Evolutionary conservation across 2,329 filamentous ascomycete genomes (phyloP), one percentile per base, ranked within the genome.

Genomic region (Leptosphaerulina australis): DNA sequence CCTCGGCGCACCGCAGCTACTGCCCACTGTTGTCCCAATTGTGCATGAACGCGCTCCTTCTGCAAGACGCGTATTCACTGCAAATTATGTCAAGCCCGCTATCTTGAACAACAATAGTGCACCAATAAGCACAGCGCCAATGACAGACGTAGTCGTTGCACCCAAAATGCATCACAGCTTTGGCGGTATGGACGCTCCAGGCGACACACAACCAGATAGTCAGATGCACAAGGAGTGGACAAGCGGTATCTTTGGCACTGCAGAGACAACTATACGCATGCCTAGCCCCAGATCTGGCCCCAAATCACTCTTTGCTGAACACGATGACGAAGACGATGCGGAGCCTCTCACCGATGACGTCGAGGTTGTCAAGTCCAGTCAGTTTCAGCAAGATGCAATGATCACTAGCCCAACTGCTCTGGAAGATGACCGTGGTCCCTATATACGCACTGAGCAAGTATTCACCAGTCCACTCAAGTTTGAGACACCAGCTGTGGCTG

Each of bases 181-280:
- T 53, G 73, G 63, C 25, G 73, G 64, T 36, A 67, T 69, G 39
- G 70, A 70, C 49, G 62, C 55, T 14, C 66, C 67, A 2, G 76
- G 76, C 39, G 77, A 80, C 53, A 79, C 77, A 1, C 77, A 80
- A 63, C 70, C 72, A 18, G 75, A 77, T 44, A 76, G 76, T 44
- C 77, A 79, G 55, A 72, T 78, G 35, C 76, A 77, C 59, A 73
- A 64, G 36, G 62, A 74, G 17, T 76, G 64, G 52, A 71, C 67
- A 34, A 75, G 71, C 30, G 64, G 56, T 20, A 49, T 66, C 18
- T 59, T 48, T 14, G 55, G 49, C 30, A 52, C 45, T 29, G 53
- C 50, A 34, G 55, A 52, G 18, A 55, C 35, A 17, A 53, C 29
- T 31, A 51, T 55, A 33, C 29, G 29, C 31, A 35, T 33, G 15